phyloP scores from a whole-genome alignment of 495 filamentous ascomycete genomes.

The Zalerion maritima region DNA sequence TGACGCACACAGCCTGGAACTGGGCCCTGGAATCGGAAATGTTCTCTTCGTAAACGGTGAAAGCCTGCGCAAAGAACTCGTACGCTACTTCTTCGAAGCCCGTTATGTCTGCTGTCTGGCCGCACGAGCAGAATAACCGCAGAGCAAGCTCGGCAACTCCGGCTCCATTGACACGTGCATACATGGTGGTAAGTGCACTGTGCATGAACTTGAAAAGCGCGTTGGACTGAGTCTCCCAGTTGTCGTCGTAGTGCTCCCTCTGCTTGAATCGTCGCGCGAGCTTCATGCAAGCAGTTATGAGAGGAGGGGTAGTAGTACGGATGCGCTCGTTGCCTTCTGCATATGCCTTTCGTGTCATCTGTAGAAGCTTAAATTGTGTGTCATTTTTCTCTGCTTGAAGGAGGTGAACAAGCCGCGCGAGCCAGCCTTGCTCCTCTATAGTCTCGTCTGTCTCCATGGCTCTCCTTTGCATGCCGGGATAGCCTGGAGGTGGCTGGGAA shows the following conservation, averaged over 20 bases:
- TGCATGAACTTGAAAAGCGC: conserved; percentile 93
- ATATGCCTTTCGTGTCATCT: conserved; percentile 77
- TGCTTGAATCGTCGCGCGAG: conserved; percentile 80
- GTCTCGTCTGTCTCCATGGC: conserved; percentile 77
- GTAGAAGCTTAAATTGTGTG: conserved; percentile 86
- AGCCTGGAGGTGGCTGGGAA: conserved; percentile 66
- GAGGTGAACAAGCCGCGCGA: conserved; percentile 82
- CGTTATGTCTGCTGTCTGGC: conserved; percentile 83
- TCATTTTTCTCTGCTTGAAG: conserved; percentile 74
- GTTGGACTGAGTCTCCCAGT: conserved; percentile 80
- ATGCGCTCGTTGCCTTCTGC: conserved; percentile 88
- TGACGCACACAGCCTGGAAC: conserved; percentile 93
- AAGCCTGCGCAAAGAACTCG: conserved; percentile 96
- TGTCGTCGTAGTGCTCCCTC: conserved; percentile 87
- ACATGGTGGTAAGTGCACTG: conserved; percentile 70
- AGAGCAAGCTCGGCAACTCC: conserved; percentile 75
- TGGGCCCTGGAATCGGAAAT: conserved; percentile 91
- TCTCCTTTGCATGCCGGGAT: conserved; percentile 64
- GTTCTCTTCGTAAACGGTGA: conserved; percentile 93
- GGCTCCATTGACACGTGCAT: conserved; percentile 61
- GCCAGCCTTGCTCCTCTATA: conserved; percentile 91
- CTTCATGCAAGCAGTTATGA: conserved; percentile 81
- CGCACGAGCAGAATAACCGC: conserved; percentile 78
- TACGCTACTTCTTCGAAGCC: conserved; percentile 92
- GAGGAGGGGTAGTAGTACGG: conserved; percentile 83